Percentiles rank a stretch among this genome's conserved stretches.
Evolutionary conservation across 176 grass and related monocot species (phyloP).

Genomic region (Olyra latifolia): DNA sequence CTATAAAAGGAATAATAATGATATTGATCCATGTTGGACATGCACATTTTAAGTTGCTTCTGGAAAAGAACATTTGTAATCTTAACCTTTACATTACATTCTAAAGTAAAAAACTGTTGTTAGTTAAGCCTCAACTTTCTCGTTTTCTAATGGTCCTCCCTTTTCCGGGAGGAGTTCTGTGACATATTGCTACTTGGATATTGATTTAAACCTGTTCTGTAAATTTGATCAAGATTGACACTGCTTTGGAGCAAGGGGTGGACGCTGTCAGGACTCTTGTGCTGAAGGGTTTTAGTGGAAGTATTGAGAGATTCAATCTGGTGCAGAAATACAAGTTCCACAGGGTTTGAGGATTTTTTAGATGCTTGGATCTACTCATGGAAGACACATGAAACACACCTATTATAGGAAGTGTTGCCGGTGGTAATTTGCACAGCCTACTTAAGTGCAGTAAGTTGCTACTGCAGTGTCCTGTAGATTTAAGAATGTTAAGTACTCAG

Average conservation of each 20-base stretch:
- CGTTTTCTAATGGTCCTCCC: neutral
- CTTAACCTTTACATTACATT: slow-evolving; percentile 29
- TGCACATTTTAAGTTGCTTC: slow-evolving; percentile 27
- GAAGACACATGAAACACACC: slow-evolving; percentile 17
- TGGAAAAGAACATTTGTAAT: slow-evolving; percentile 18
- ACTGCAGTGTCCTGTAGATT: slow-evolving; percentile 22
- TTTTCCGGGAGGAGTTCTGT: slow-evolving; percentile 32
- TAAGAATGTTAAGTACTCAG: slow-evolving; percentile 23
- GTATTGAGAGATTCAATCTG: slow-evolving; percentile 88
- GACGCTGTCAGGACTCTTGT: slow-evolving; percentile 86
- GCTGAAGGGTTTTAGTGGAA: slow-evolving; percentile 78
- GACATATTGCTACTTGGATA: slow-evolving; percentile 16
- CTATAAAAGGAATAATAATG: slow-evolving; percentile 2
- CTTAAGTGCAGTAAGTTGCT: slow-evolving; percentile 26
- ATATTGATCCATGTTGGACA: slow-evolving; percentile 9
- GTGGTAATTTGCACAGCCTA: slow-evolving; percentile 12
- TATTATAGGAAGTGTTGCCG: neutral
- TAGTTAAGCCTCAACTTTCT: neutral
- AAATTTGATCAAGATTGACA: slow-evolving; percentile 69
- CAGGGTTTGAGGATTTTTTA: slow-evolving; percentile 56
- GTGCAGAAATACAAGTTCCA: slow-evolving; percentile 99
- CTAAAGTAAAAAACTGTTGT: slow-evolving; percentile 12
- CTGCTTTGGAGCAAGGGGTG: slow-evolving; percentile 83
- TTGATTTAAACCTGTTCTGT: slow-evolving; percentile 40
- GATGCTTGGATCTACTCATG: slow-evolving; percentile 25